Conservation (phyloP, 805 yeast genomes). For the Lachancea lanzarotensis region DNA sequence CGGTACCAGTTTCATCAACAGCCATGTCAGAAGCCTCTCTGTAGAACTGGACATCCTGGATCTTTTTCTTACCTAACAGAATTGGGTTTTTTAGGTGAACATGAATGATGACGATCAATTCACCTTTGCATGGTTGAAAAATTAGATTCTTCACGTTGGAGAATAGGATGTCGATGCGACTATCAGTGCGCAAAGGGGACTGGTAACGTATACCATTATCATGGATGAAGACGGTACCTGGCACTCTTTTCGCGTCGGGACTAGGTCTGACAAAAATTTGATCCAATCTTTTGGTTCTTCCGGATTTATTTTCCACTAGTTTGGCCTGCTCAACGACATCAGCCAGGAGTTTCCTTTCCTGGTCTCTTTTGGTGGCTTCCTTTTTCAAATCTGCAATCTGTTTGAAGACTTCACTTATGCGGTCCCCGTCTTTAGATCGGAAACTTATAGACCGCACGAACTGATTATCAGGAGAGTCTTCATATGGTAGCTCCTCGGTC, state of each 20-base stretch:
- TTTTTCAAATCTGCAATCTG: constrained; percentile 89
- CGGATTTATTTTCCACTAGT: constrained; percentile 71
- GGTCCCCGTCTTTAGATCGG: constrained; percentile 83
- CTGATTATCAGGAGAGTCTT: constrained; percentile 77
- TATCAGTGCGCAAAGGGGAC: constrained; percentile 77
- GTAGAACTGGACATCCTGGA: constrained; percentile 91
- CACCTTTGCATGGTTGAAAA: constrained; percentile 95
- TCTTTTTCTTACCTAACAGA: constrained; percentile 92
- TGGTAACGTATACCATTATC: constrained; percentile 95
- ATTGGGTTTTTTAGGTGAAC: constrained; percentile 88
- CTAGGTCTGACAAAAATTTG: constrained; percentile 89
- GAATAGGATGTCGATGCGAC: constrained; percentile 79
- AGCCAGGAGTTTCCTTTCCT: constrained; percentile 83
- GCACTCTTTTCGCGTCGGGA: constrained; percentile 93
- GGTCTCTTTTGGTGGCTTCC: constrained; percentile 83
- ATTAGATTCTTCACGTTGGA: constrained; percentile 88
- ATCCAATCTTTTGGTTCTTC: constrained; percentile 81
- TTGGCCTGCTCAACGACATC: constrained; percentile 93
- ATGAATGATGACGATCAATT: constrained; percentile 85
- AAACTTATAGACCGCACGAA: constrained; percentile 82
- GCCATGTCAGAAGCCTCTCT: constrained; percentile 95
- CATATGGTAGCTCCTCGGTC: constrained; percentile 82
- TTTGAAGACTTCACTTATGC: constrained; percentile 84
- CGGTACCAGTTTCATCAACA: constrained; percentile 94
- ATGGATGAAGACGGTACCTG: constrained; percentile 86